A percentile compares a stretch with the other conserved stretches of the same genome.
Evolutionary conservation across 2,329 filamentous ascomycete species (phyloP).

Genomic region (Fusarium miscanthi): DNA sequence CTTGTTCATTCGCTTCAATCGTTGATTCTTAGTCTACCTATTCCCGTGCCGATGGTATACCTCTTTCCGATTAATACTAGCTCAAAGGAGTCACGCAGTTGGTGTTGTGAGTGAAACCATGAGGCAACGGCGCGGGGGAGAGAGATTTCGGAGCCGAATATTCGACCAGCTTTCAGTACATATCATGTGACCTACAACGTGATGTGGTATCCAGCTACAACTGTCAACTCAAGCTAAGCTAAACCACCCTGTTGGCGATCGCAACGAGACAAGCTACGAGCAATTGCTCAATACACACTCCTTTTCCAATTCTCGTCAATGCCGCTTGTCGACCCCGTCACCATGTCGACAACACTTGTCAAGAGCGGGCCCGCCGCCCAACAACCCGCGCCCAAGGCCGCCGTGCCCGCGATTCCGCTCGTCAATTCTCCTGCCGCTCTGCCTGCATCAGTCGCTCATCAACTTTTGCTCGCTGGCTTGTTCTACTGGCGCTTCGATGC

Average conservation of each 20-base stretch:
- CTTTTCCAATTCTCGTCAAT: slow-evolving; percentile 36
- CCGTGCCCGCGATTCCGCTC: slow-evolving; percentile 53
- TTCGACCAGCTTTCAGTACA: neutral
- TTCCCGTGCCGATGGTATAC: neutral
- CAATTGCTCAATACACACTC: slow-evolving; percentile 33
- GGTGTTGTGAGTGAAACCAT: neutral
- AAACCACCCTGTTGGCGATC: slow-evolving; percentile 31
- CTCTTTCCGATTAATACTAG: slow-evolving; percentile 12
- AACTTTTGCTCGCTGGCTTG: slow-evolving; percentile 72
- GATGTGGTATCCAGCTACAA: slow-evolving; percentile 24
- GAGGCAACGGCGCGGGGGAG: slow-evolving; percentile 1
- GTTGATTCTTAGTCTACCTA: neutral
- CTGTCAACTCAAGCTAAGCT: slow-evolving; percentile 32
- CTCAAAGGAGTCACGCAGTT: slow-evolving; percentile 3
- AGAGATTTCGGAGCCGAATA: slow-evolving; percentile 28
- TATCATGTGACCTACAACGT: slow-evolving; percentile 39
- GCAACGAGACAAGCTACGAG: slow-evolving; percentile 31
- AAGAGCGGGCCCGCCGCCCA: slow-evolving; percentile 48
- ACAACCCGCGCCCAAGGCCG: slow-evolving; percentile 41
- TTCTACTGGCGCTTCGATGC: slow-evolving; percentile 72
- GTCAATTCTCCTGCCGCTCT: slow-evolving; percentile 53
- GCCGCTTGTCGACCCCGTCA: slow-evolving; percentile 51
- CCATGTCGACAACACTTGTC: slow-evolving; percentile 52
- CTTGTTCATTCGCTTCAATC: neutral
- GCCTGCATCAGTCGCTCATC: slow-evolving; percentile 74